Percentiles rank a stretch among this genome's conserved stretches.
Conservation (phyloP, 106 monocot genomes). For the Amphibolis antarctica region DNA sequence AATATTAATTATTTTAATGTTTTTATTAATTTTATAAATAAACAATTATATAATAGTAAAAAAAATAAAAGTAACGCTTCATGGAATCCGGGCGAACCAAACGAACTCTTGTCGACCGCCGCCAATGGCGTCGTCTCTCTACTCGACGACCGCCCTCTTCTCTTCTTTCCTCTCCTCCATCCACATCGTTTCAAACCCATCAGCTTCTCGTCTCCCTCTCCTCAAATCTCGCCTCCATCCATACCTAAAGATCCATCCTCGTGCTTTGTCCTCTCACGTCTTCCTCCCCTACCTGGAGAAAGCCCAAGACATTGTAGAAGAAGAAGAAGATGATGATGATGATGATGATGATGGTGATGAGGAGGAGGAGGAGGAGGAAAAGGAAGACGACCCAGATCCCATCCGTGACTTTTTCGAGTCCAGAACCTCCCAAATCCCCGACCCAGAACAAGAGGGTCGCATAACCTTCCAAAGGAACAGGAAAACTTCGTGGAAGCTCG, state of each 20-base stretch:
- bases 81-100: too few relatives aligned
- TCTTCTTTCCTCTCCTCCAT: background rate
- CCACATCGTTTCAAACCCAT: background rate
- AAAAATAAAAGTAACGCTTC: too few relatives aligned
- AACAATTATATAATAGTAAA: too few relatives aligned
- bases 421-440: constrained; percentile 11
- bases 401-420: constrained; percentile 43
- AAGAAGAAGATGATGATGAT: background rate
- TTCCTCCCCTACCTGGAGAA: constrained; percentile 44
- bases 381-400: constrained; percentile 34
- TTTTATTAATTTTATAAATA: too few relatives aligned
- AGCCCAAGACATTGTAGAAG: constrained; percentile 5
- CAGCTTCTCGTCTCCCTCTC: background rate
- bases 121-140: too few relatives aligned
- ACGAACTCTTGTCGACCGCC: too few relatives aligned
- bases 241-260: background rate
- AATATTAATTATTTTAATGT: too few relatives aligned
- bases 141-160: too few relatives aligned
- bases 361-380: background rate
- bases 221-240: background rate
- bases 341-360: background rate
- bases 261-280: constrained; percentile 18
- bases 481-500: constrained; percentile 35
- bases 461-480: constrained; percentile 38
- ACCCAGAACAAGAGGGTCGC: constrained; percentile 45